Percentiles rank a stretch among this genome's conserved stretches.
Evolutionary conservation across 2,329 filamentous ascomycete species (phyloP).

Genomic region (Cladobotryum mycophilum): DNA sequence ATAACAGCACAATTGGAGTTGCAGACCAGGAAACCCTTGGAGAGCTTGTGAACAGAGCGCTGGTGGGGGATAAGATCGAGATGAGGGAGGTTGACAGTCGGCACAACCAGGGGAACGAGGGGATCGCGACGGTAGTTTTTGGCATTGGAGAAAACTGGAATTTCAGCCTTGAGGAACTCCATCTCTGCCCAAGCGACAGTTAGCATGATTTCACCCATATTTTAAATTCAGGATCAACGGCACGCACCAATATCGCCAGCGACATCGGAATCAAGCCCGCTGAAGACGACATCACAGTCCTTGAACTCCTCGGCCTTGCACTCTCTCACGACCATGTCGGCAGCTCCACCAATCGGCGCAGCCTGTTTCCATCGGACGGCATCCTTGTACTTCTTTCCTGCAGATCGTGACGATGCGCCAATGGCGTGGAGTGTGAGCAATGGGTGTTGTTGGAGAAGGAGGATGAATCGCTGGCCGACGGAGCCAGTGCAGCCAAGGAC

Average conservation of each 20-base stretch:
- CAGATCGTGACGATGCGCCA: conserved; percentile 81
- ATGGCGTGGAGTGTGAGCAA: conserved; percentile 81
- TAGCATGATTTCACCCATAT: neutral
- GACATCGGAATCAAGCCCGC: conserved; percentile 84
- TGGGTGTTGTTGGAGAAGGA: conserved; percentile 82
- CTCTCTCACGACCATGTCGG: conserved; percentile 75
- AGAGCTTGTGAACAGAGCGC: conserved; percentile 61
- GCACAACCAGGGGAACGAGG: conserved; percentile 85
- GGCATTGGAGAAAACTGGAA: conserved; percentile 93
- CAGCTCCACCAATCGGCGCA: conserved; percentile 71
- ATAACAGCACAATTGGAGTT: conserved; percentile 99
- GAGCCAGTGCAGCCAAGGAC: conserved; percentile 91
- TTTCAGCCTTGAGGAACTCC: conserved; percentile 81
- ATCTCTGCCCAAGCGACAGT: conserved; percentile 55
- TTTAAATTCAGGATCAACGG: neutral
- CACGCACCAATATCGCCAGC: conserved; percentile 79
- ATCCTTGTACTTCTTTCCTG: conserved; percentile 91
- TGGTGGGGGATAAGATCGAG: conserved; percentile 87
- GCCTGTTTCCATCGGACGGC: conserved; percentile 94
- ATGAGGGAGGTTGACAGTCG: conserved; percentile 87
- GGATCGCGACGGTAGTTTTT: conserved; percentile 95
- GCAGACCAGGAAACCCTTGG: conserved; percentile 89
- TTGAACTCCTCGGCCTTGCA: conserved; percentile 76
- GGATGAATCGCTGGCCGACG: conserved; percentile 91
- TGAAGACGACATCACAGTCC: conserved; percentile 92